Evolutionary conservation across 108 stramenopile species (phyloP), one percentile per base, ranked within the genome.

Genomic region (Schizochytrium sp.): DNA sequence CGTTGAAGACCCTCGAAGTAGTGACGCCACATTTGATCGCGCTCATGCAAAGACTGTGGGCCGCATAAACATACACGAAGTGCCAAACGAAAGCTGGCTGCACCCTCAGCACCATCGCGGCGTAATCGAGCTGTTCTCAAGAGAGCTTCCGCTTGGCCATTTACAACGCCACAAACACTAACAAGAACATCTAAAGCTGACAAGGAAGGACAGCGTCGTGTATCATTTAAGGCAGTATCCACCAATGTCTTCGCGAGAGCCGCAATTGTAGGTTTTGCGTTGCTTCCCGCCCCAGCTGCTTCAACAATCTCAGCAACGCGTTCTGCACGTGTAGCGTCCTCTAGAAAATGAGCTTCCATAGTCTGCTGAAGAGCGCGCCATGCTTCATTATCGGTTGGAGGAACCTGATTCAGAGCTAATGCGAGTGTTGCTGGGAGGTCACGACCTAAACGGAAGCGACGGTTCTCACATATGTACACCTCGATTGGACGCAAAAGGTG

Each of bases 401-500:
- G 64, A 44, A 69, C 12, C 64, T 69, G 64, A 13, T 44, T 44
- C 64, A 69, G 15, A 7, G 64, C 64, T 2, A 69, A 44, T 44
- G 64, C 64, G 10, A 69, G 64, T 8, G 64, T 69, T 44, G 12
- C 64, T 7, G 28, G 64, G 42, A 69, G 15, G 64, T 69, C 15
- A 7, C 44, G 64, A 8, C 64, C 64, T 15, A 69, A 44, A 8
- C 64, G 64, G 28, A 69, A 69, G 12, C 64, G 64, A 10, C 64
- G 40, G 19, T 12, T 69, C 28, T 69, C 64, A 44, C 64, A 69
- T 8, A 69, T 69, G 64, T 13, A 69, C 12, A 44, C 64, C 12
- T 69, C 28, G 42, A 69, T 28, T 28, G 64, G 64, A 69, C 64
- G 64, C 64, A 69, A 12, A 13, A 69, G 64, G 28, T 69, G 64